Percentiles rank a stretch among this genome's conserved stretches.
These are phyloP conservation scores for Trametes meyenii DNA, from an alignment of 768 basidiomycete species.

Conservation along the genomic window DNA sequence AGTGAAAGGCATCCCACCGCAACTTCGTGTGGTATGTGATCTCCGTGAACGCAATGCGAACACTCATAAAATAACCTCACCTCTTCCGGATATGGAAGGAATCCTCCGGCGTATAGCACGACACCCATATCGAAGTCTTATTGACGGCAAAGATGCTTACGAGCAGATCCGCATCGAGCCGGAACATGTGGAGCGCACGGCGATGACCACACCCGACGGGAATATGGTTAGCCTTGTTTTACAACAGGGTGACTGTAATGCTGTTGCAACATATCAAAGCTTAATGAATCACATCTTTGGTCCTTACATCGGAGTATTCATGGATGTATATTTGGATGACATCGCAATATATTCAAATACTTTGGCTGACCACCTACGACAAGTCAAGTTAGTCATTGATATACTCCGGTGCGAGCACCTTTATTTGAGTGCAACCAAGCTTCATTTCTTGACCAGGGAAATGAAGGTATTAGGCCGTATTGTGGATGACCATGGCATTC, in stretches of 20 bases:
- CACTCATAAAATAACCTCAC: conserved; percentile 29
- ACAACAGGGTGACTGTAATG: conserved; percentile 39
- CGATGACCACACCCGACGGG: conserved; percentile 34
- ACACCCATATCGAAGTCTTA: conserved; percentile 19
- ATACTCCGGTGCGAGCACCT: conserved; percentile 18
- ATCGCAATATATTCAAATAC: conserved; percentile 37
- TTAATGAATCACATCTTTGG: conserved; percentile 35
- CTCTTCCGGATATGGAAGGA: conserved; percentile 31
- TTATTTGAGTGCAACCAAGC: conserved; percentile 27
- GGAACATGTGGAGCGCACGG: conserved; percentile 26
- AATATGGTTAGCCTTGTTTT: conserved; percentile 36
- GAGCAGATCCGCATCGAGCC: conserved; percentile 33
- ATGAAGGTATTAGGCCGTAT: conserved; percentile 38
- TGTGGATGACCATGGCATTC: conserved; percentile 42
- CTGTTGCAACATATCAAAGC: conserved; percentile 33
- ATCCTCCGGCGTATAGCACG: conserved; percentile 26
- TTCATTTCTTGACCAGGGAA: conserved; percentile 26
- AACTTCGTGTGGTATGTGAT: conserved; percentile 19
- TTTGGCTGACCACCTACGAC: conserved; percentile 30
- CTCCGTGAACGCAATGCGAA: conserved; percentile 27
- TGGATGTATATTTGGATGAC: conserved; percentile 38
- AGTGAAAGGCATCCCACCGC: conserved; percentile 6
- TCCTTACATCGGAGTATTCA: conserved; percentile 31
- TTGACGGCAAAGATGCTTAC: conserved; percentile 35
- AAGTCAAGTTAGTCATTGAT: conserved; percentile 23